Evolutionary conservation across 2,329 filamentous ascomycete species (phyloP).

Genomic region (Myriosclerotinia duriaeana): DNA sequence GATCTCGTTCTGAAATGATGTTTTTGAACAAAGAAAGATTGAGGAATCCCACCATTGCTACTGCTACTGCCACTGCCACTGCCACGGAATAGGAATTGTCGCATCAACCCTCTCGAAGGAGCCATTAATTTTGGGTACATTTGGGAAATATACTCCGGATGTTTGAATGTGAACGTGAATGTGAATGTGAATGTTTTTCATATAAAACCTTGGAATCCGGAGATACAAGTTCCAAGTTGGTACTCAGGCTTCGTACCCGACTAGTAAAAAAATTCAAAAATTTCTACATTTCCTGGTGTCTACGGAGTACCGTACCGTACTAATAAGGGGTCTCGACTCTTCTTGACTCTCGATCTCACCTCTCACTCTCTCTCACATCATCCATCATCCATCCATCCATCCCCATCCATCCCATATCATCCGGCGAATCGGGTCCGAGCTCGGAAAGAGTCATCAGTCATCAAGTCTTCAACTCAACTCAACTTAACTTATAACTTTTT

Average conservation of each 20-base stretch:
- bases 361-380: not conserved
- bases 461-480: too few relatives aligned
- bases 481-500: constrained; percentile 25
- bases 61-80: not conserved
- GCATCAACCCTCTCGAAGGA: constrained; percentile 4
- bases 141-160: not conserved
- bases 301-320: not conserved
- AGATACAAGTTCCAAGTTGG: not conserved
- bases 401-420: constrained; percentile 7
- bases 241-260: not conserved
- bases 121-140: constrained; percentile 10
- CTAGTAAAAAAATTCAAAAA: too few relatives aligned
- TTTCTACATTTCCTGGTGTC: too few relatives aligned
- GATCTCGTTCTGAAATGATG: not conserved
- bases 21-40: constrained; percentile 15
- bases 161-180: not conserved
- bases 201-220: not conserved
- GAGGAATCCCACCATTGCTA: not conserved
- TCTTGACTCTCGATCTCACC: not conserved
- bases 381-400: not conserved
- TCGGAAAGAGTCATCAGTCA: constrained; percentile 34
- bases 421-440: constrained; percentile 27
- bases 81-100: not conserved
- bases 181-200: not conserved
- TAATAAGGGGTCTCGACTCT: not conserved